phyloP scores from a whole-genome alignment of 345 rosid genomes.

The Camelina neglecta region DNA sequence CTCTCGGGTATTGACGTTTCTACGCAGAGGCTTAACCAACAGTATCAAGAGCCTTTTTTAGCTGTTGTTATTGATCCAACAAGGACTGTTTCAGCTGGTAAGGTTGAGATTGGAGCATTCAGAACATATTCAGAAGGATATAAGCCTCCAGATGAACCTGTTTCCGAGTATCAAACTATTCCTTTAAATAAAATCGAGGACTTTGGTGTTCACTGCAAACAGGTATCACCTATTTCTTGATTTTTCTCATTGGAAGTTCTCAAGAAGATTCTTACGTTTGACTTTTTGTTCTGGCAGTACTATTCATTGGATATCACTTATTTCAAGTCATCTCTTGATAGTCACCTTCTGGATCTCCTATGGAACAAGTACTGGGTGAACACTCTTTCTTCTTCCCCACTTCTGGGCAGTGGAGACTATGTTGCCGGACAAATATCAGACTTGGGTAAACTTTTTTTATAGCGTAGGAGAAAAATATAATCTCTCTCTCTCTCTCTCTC shows the following conservation, averaged over 20 bases:
- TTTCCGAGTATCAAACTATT: slow-evolving; percentile 83
- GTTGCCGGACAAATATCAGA: slow-evolving; percentile 99
- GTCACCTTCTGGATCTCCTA: slow-evolving; percentile 79
- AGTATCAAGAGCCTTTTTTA: slow-evolving; percentile 92
- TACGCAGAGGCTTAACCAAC: slow-evolving; percentile 97
- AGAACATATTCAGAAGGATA: slow-evolving; percentile 82
- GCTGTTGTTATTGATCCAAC: slow-evolving; percentile 98
- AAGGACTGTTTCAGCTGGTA: slow-evolving; percentile 99
- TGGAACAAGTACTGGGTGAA: slow-evolving; percentile 32
- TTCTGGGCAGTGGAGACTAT: slow-evolving; percentile 97
- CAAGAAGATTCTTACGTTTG: background rate
- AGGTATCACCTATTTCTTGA: slow-evolving; percentile 50
- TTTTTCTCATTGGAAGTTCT: background rate
- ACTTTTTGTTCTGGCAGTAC: slow-evolving; percentile 58
- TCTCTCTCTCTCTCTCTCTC: background rate
- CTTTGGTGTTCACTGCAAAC: slow-evolving; percentile 78
- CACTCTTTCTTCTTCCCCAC: slow-evolving; percentile 83
- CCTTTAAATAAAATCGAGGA: slow-evolving; percentile 67
- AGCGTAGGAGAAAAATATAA: background rate
- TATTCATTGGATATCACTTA: slow-evolving; percentile 93
- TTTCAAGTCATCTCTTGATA: slow-evolving; percentile 96
- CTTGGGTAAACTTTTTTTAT: slow-evolving; percentile 64
- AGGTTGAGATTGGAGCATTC: slow-evolving; percentile 98
- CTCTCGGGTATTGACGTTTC: slow-evolving; percentile 98
- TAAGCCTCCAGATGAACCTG: slow-evolving; percentile 42